Evolutionary conservation across 2,329 filamentous ascomycete species (phyloP), one percentile per base, ranked within the genome.

Genomic region (Gaeumannomyces sp.): DNA sequence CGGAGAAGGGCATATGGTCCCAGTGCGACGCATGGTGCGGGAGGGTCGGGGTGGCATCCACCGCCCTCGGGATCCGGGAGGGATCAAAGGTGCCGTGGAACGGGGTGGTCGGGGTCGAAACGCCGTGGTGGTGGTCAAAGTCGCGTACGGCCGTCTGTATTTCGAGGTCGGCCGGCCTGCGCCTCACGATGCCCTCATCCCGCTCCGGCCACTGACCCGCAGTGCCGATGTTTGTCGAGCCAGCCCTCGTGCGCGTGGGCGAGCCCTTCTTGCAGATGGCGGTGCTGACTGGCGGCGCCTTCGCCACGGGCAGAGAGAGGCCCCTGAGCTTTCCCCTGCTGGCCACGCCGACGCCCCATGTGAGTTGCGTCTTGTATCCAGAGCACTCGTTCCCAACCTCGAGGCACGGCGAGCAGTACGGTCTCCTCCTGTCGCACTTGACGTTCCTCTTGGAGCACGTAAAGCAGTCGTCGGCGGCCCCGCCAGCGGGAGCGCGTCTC

Each of bases 331-430:
- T 98, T 74, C 94, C 94, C 72, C 94, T 89, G 78, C 93, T 97
- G 65, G 94, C 94, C 66, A 98, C 94, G 63, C 94, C 94, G 61
- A 97, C 92, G 58, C 93, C 93, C 94, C 94, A 98, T 60, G 94
- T 98, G 77, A 98, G 83, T 71, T 94, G 93, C 22, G 94, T 98
- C 80, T 96, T 96, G 82, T 98, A 98, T 66, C 94, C 94, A 33
- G 92, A 93, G 79, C 94, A 98, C 74, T 96, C 93, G 75, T 92
- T 93, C 69, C 93, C 93, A 69, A 92, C 84, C 71, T 97, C 92
- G 68, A 98, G 85, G 76, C 94, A 99, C 78, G 93, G 93, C 59
- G 93, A 93, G 79, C 95, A 98, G 78, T 97, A 98, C 11, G 94
- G 94, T 72, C 94, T 86, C 74, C 92, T 88, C 71, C 94, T 88